Conservation (phyloP, 2,329 filamentous ascomycete species). For the Fusarium verticillioides region DNA sequence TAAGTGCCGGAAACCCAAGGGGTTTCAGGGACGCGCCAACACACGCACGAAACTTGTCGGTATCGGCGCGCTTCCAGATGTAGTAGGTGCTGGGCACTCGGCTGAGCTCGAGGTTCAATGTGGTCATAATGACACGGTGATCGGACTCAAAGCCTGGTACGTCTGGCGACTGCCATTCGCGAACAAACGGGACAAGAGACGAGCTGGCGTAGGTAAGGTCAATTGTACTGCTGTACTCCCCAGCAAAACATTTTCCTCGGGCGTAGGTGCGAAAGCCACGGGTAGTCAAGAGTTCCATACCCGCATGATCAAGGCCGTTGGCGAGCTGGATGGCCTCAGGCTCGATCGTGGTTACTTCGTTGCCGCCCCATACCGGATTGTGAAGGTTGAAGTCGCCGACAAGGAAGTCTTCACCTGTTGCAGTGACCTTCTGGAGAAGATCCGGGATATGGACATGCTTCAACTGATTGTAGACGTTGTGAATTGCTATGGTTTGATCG, state of each 20-base stretch:
- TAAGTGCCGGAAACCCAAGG: background rate
- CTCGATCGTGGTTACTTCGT: background rate
- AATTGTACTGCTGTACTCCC: background rate
- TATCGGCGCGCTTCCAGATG: background rate
- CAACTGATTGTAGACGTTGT: background rate
- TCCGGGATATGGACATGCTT: background rate
- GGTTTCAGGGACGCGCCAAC: background rate
- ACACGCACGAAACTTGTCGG: background rate
- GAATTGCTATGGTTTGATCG: background rate
- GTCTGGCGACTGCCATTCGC: background rate
- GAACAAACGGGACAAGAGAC: background rate
- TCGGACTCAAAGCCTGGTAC: background rate
- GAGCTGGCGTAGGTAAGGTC: background rate
- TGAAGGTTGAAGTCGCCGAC: background rate
- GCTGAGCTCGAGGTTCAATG: background rate
- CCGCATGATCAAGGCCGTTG: background rate
- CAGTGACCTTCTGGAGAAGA: background rate
- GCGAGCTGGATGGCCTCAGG: background rate
- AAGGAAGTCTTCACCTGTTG: background rate
- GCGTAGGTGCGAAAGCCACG: background rate
- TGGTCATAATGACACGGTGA: background rate
- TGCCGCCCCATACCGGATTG: background rate
- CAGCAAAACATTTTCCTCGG: background rate
- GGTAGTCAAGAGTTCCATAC: background rate
- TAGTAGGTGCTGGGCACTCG: background rate